Evolutionary conservation across 805 yeast genomes (phyloP), one percentile per base, ranked within the genome.

Genomic region (Wickerhamiella kazuoi): DNA sequence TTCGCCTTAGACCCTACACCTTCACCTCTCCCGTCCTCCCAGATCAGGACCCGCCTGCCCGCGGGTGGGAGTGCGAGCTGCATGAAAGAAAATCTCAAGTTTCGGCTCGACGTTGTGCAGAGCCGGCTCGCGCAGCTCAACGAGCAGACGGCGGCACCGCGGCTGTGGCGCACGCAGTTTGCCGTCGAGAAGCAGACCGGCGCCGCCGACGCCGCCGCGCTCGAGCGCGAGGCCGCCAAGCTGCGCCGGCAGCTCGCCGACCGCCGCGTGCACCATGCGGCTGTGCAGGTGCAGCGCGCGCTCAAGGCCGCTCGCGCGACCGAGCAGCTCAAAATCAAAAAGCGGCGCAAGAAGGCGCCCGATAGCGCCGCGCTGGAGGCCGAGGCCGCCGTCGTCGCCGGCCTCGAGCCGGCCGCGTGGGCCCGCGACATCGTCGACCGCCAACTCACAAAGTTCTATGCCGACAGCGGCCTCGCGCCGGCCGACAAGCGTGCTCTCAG

Each of bases 51-150:
- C n/a, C n/a, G n/a, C n/a, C n/a, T n/a, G n/a, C n/a, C n/a, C n/a
- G n/a, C n/a, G n/a, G n/a, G n/a, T n/a, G n/a, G n/a, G n/a, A n/a
- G n/a, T n/a, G n/a, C n/a, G n/a, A n/a, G n/a, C n/a, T n/a, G n/a
- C 26, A 33, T 33, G 35, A 33, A 33, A 17, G 35, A 33, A 19
- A 33, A 33, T 21, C 35, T 33, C n/a, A 33, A 33, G 17, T 33
- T 33, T 15, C 11, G 40, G 44, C 48, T 61, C 32, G 64, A 62
- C 41, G 34, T 60, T 24, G 51, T 61, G 5, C 55, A 60, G 44
- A 49, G 61, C 16, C 55, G 47, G 45, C 50, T 56, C 6, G 50
- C 51, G n/a, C 36, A 47, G n/a, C 24, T 40, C 23, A 43, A 42
- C 8, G 38, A 36, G 13, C 30, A 39, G n/a, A 47, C 42, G 16